Base-by-base conservation (phyloP, 2,329 filamentous ascomycete genomes). In the Chrysosporium queenslandicum region DNA sequence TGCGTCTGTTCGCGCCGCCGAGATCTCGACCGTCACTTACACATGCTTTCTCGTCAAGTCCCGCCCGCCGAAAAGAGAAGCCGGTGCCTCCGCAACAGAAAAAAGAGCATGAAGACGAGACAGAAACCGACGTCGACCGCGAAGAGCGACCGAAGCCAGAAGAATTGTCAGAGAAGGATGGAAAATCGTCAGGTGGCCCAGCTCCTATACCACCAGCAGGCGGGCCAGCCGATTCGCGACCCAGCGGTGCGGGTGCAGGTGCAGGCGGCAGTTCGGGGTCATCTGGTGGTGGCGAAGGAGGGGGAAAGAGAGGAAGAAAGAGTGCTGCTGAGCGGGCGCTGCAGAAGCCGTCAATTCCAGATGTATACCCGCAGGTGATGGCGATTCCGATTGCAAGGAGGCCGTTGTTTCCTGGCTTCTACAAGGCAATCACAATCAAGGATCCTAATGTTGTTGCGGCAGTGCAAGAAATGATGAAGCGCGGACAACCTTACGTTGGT, bases 321-420 rank as follows among this genome's bases (percentile, higher is more conserved):
- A 63, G 67, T 30, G 77, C 82, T 46, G 67, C 73, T n/a, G 87
- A 92, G 55, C 82, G 81, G 63, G 83, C 86, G 21, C 76, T 97
- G 36, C 82, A 88, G 61, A 97, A 97, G 71, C 86, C 89, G 1
- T 81, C 85, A 2, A 85, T 97, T 12, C 92, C 92, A 12, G 92
- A 98, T 56, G 83, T 96, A 40, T 98, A 98, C 67, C 92, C 92
- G 2, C 92, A 97, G 67, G 90, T 98, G 52, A 87, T 98, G 78
- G 91, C 91, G 1, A 94, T 98, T 52, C 92, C 92, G 6, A 96
- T 98, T 62, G 86, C 88, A 25, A 89, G 94, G 68, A 80, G 92
- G 50, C 92, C 92, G 9, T 74, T 98, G 11, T 98, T 97, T 70
- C 92, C 92, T 1, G 92, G 92, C 1, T 98, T 97, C 71, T 98